Conservation (phyloP, 2,329 filamentous ascomycete genomes). For the Aureobasidium lini region DNA sequence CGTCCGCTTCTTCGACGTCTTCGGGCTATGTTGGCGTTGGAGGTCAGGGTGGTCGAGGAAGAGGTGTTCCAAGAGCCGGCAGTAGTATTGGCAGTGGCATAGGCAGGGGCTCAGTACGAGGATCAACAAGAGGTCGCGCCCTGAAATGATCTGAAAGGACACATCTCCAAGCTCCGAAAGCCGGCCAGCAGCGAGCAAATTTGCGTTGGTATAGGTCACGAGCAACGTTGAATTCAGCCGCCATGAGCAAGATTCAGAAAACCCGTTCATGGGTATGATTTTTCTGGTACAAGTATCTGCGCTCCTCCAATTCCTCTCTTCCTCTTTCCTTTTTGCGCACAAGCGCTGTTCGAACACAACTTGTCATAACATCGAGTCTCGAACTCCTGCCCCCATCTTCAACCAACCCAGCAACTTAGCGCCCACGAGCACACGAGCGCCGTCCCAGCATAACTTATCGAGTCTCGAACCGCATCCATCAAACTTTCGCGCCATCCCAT, state of each 20-base stretch:
- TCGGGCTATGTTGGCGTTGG: conserved; percentile 36
- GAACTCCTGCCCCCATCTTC: too few relatives aligned
- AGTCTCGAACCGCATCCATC: too few relatives aligned
- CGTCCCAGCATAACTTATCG: too few relatives aligned
- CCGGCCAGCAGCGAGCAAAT: not conserved
- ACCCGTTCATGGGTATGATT: not conserved
- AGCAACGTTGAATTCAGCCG: not conserved
- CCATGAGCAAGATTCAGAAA: not conserved
- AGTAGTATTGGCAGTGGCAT: conserved; percentile 39
- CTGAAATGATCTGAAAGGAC: not conserved
- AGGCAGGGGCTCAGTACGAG: conserved; percentile 33
- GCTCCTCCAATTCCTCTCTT: not conserved
- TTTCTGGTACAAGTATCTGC: too few relatives aligned
- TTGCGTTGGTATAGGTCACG: not conserved
- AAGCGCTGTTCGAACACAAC: too few relatives aligned
- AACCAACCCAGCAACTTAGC: too few relatives aligned
- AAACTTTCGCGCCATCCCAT: too few relatives aligned
- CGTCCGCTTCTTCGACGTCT: conserved; percentile 18
- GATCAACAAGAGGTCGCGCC: conserved; percentile 24
- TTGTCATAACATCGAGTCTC: too few relatives aligned
- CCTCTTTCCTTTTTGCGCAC: too few relatives aligned
- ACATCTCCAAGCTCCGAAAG: too few relatives aligned
- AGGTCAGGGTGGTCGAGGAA: conserved; percentile 44
- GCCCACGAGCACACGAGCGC: too few relatives aligned
- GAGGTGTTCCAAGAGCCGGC: conserved; percentile 41